phyloP scores from a whole-genome alignment of 805 yeast genomes.

The Ogataea corticis region DNA sequence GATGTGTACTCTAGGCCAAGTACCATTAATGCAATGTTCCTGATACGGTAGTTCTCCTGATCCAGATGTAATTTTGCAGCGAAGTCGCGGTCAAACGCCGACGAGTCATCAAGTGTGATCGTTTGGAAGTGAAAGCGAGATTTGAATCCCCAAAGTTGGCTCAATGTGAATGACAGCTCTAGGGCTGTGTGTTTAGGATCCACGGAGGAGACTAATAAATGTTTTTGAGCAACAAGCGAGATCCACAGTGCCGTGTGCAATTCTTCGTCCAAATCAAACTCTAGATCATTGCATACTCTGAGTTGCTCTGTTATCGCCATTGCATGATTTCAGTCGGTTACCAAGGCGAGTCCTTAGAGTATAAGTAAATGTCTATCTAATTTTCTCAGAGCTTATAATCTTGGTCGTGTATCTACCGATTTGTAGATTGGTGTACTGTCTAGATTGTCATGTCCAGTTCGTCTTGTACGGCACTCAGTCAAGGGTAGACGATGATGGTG shows the following conservation, averaged over 20 bases:
- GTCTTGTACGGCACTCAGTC: too few species aligned
- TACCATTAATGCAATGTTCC: constrained; percentile 1
- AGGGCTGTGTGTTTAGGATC: constrained; percentile 14
- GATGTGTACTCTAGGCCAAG: constrained; percentile 15
- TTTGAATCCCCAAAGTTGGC: constrained; percentile 15
- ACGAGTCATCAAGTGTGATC: constrained; percentile 4
- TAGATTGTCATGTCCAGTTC: too few species aligned
- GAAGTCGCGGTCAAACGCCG: constrained; percentile 10
- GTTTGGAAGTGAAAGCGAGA: neutral
- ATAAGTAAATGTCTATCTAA: too few species aligned
- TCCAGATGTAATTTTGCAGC: constrained; percentile 2
- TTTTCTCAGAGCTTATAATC: too few species aligned
- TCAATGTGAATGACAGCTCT: constrained; percentile 18
- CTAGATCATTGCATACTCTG: constrained; percentile 5
- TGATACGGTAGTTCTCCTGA: constrained; percentile 5
- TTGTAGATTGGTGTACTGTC: too few species aligned
- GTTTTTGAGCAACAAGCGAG: constrained; percentile 28
- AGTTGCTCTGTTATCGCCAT: constrained; percentile 7
- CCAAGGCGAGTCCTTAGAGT: too few species aligned
- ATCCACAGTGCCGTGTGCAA: constrained; percentile 26
- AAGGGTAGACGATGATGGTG: too few species aligned
- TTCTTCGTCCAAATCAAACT: constrained; percentile 19
- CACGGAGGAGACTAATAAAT: constrained; percentile 27
- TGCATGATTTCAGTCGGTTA: neutral
- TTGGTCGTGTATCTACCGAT: too few species aligned